A percentile compares a stretch with the other conserved stretches of the same genome.
Evolutionary conservation across 208 protist genomes (phyloP).

Genomic region (Leishmania gerbilli): DNA sequence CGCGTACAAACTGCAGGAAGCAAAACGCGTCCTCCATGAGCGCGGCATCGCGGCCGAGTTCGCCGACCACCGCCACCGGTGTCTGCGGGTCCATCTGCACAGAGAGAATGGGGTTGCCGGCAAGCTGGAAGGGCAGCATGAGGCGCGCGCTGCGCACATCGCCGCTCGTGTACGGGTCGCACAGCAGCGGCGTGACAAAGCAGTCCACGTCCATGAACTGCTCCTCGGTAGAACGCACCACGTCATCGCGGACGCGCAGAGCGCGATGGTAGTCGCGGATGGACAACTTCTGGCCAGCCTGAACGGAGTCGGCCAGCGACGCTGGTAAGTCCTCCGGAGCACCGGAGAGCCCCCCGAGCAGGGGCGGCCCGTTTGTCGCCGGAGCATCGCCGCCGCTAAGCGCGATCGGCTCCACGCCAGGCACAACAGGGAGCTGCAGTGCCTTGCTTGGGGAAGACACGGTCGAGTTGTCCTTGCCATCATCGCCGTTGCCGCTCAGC

Average conservation of each 20-base stretch:
- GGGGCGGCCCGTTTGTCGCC: constrained; percentile 29
- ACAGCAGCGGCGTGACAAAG: constrained; percentile 79
- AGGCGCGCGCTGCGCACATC: constrained; percentile 67
- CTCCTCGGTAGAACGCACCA: constrained; percentile 76
- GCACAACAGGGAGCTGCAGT: constrained; percentile 3
- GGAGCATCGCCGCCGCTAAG: constrained; percentile 4
- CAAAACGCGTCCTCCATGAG: constrained; percentile 83
- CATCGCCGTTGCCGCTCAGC: background rate
- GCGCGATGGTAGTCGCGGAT: constrained; percentile 72
- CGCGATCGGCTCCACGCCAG: constrained; percentile 8
- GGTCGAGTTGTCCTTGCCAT: background rate
- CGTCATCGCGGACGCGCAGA: constrained; percentile 74
- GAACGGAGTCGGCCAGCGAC: constrained; percentile 53
- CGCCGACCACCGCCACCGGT: constrained; percentile 73
- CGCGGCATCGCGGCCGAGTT: constrained; percentile 80
- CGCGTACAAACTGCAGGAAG: constrained; percentile 83
- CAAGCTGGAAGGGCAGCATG: constrained; percentile 75
- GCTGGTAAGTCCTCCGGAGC: constrained; percentile 71
- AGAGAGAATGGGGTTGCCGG: constrained; percentile 85
- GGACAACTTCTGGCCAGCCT: constrained; percentile 55
- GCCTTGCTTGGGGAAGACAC: background rate
- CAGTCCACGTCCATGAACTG: constrained; percentile 88
- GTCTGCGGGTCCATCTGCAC: constrained; percentile 70
- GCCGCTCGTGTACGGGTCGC: constrained; percentile 68
- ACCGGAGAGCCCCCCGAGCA: constrained; percentile 33